Base-by-base conservation (phyloP, 179 eudicot genomes). In the Dionaea muscipula region DNA sequence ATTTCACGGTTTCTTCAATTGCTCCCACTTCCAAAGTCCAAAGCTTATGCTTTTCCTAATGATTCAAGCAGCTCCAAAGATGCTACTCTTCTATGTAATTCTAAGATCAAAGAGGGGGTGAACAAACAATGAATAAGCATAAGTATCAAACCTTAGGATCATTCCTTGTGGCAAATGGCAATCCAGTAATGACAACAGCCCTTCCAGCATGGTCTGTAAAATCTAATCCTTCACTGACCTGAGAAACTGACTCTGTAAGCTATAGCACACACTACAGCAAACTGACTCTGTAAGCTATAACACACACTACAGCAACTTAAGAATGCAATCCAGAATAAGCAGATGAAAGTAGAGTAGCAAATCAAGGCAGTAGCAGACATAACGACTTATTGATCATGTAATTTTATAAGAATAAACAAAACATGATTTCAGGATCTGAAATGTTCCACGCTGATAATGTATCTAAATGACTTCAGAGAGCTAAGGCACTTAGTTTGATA, bases 181-280 rank as follows among this genome's bases (percentile, higher is more conserved):
- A 66, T 43, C 98, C 98, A 57, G 94, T 87, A 60, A 91, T 40
- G 33, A 91, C 65, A 68, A 91, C 98, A 58, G 98, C 98, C 72
- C 98, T 78, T 49, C 98, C 98, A 62, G 79, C 84, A 62, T 77
- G 85, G 60, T 91, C 98, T 55, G 95, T 83, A 82, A 91, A 91
- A 79, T 91, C 98, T 55, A 91, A 73, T 59, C 98, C 98, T 78
- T 91, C 98, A 63, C 98, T 91, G 26, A 91, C 98, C 98, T 91
- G 62, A 1, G 43, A 53, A 56, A 37, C 36, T 35, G 15, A 39
- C 10, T 31, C 10, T 6, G 35, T 31, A 4, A 31, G 10, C 0
- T 11, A n/a, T n/a, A n/a, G n/a, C n/a, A n/a, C n/a, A n/a, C n/a
- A n/a, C n/a, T n/a, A n/a, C n/a, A n/a, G n/a, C n/a, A 53, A 56